These are phyloP conservation scores for Mycena alexandri DNA, from an alignment of 768 basidiomycete genomes.

Conservation along the genomic window DNA sequence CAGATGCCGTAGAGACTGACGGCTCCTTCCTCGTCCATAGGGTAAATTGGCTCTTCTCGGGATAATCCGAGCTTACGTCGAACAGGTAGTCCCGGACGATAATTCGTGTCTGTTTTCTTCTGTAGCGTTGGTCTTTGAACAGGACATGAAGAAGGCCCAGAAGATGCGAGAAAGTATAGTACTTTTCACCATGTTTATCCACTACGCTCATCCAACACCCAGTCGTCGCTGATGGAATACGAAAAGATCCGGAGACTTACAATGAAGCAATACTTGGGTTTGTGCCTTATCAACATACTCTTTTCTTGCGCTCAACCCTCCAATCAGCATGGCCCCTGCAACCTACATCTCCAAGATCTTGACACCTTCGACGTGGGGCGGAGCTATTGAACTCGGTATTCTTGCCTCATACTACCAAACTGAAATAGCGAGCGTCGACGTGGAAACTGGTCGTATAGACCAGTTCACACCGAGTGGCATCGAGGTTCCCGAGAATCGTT, in stretches of 20 bases:
- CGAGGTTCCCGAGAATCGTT: conserved; percentile 58
- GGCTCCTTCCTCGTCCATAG: conserved; percentile 81
- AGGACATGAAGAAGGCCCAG: conserved; percentile 78
- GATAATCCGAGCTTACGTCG: background rate
- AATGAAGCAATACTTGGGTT: conserved; percentile 91
- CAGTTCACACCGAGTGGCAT: conserved; percentile 72
- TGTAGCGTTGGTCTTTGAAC: conserved; percentile 87
- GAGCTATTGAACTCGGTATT: conserved; percentile 93
- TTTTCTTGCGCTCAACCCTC: background rate
- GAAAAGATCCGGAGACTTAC: conserved; percentile 76
- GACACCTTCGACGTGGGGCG: conserved; percentile 90
- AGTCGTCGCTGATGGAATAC: conserved; percentile 91
- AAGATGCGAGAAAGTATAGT: conserved; percentile 79
- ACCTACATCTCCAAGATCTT: conserved; percentile 87
- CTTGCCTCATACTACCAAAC: conserved; percentile 85
- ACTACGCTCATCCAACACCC: conserved; percentile 8
- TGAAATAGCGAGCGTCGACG: conserved; percentile 92
- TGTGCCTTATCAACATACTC: conserved; percentile 16
- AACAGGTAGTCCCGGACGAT: conserved; percentile 93
- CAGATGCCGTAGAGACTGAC: conserved; percentile 71
- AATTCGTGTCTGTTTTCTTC: conserved; percentile 96
- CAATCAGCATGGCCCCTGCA: conserved; percentile 61
- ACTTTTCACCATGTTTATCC: background rate
- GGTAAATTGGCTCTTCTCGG: conserved; percentile 52
- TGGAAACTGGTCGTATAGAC: conserved; percentile 93